Evolutionary conservation across 2,329 filamentous ascomycete species (phyloP), one percentile per base, ranked within the genome.

Genomic region (Curvularia verruculosa): DNA sequence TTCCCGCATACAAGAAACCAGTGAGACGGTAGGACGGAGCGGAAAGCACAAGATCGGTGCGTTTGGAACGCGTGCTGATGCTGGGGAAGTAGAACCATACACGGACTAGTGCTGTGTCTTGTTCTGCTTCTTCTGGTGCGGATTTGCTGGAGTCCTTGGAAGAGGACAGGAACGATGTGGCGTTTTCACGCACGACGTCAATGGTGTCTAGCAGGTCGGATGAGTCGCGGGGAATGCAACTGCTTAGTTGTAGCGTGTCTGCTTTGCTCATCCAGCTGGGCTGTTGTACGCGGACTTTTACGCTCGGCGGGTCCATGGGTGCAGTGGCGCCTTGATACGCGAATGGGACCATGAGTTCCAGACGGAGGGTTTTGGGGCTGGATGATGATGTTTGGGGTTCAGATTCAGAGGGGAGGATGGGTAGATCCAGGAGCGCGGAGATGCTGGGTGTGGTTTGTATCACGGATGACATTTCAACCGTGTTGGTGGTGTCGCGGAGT

Each of bases 11-110:
- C 3, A 87, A 79, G 62, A 87, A 87, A 0, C 85, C 85, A 0
- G 84, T 86, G 0, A 87, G 77, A 2, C 67, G 72, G 67, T 85
- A 85, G 0, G 67, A 61, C 0, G 84, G 81, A 0, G 84, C 84
- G 54, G 84, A 74, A 52, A 78, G 80, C 43, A 87, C 80, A 40
- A 87, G 73, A 60, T 87, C 84, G 61, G 83, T 80, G 45, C 85
- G 78, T 64, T 87, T 87, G 44, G 80, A 79, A 3, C 85, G 81
- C 0, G 85, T 87, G 39, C 81, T 84, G 52, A 87, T 82, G 1
- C 84, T 86, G 0, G 85, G 85, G 59, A 87, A 86, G 70, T 87
- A 87, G 66, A 87, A 87, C 85, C 85, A 87, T 1, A 83, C 84
- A 8, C 85, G 76, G 3, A 84, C 79, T 0, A 83, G 64, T 0